A percentile compares a stretch with the other conserved stretches of the same genome.
Evolutionary conservation across 805 yeast genomes (phyloP).

Genomic region (Pichia insulana): DNA sequence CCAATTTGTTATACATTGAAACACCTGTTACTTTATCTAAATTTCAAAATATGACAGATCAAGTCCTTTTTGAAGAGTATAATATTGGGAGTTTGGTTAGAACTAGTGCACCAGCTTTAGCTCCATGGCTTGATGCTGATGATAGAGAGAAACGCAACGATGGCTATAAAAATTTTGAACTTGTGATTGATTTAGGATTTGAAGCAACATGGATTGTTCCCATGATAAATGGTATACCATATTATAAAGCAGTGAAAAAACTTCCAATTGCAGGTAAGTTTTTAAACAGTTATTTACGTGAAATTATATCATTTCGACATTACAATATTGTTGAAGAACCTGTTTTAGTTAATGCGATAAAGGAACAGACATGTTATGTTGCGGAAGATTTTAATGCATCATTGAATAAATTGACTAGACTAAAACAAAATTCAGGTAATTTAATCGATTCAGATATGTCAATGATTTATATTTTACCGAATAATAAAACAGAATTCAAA

Average conservation of each 20-base stretch:
- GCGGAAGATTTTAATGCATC: slow-evolving; percentile 42
- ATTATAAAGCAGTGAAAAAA: slow-evolving; percentile 68
- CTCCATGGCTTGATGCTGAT: slow-evolving; percentile 46
- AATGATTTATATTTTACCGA: slow-evolving; percentile 78
- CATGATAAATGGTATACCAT: slow-evolving; percentile 65
- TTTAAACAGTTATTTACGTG: slow-evolving; percentile 74
- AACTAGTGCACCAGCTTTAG: slow-evolving; percentile 49
- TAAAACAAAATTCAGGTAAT: slow-evolving; percentile 15
- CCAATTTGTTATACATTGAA: slow-evolving; percentile 67
- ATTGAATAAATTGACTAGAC: slow-evolving; percentile 20
- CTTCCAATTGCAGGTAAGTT: slow-evolving; percentile 83
- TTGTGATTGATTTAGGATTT: slow-evolving; percentile 84
- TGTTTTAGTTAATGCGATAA: slow-evolving; percentile 71
- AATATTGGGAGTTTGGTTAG: slow-evolving; percentile 67
- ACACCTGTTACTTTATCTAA: slow-evolving; percentile 76
- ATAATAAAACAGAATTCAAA: slow-evolving; percentile 66
- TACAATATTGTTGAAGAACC: slow-evolving; percentile 93
- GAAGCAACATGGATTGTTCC: slow-evolving; percentile 85
- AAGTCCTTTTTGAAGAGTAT: slow-evolving; percentile 88
- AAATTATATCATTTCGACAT: slow-evolving; percentile 80
- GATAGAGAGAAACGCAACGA: slow-evolving; percentile 4
- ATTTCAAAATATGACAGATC: slow-evolving; percentile 78
- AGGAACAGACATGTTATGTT: slow-evolving; percentile 69
- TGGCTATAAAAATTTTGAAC: slow-evolving; percentile 45
- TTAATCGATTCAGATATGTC: slow-evolving; percentile 26